Base-by-base conservation (phyloP, 2,329 filamentous ascomycete species). In the Lachnellula hyalina region DNA sequence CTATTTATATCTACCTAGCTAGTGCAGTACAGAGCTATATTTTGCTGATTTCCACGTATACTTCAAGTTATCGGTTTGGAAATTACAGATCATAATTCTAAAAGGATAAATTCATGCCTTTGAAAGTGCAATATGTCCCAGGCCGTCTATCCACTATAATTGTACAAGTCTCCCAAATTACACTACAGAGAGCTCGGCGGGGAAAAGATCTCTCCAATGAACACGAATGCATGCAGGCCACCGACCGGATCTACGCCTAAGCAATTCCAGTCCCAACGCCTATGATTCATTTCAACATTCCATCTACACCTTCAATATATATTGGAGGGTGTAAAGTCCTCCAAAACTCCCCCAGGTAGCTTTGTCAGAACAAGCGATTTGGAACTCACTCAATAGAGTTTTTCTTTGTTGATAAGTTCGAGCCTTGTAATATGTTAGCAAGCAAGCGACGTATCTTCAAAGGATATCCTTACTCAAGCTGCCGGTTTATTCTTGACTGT, bases 141-240 rank as follows among this genome's bases (percentile, higher is more conserved):
- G 49, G 44, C 17, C 50, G 38, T 64, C 57, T 65, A n/a, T n/a
- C n/a, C n/a, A n/a, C n/a, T n/a, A 63, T 61, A 61, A 51, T 62
- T 62, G 60, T 64, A 66, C 60, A 62, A 64, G 56, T 58, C 56
- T 52, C 48, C 54, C 60, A 54, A 47, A 61, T 62, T 60, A 60
- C 57, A 51, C 47, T 57, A 58, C 44, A 56, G 52, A 47, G 52
- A 56, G 52, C 51, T 45, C 17, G 38, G 47, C 57, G 52, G 52
- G 28, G 45, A 49, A 51, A 48, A 40, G 53, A 53, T 47, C 51
- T 40, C 61, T 55, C 51, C 42, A 48, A 61, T 56, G 49, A 50
- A 56, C 52, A 55, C 52, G 38, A 59, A 54, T 62, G 56, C 58
- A 50, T 54, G 56, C 8, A 9, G 8, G 28, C 28, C 28, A 32